Conservation (phyloP, 1,139 yeast genomes). For the Debaryomyces udenii region DNA sequence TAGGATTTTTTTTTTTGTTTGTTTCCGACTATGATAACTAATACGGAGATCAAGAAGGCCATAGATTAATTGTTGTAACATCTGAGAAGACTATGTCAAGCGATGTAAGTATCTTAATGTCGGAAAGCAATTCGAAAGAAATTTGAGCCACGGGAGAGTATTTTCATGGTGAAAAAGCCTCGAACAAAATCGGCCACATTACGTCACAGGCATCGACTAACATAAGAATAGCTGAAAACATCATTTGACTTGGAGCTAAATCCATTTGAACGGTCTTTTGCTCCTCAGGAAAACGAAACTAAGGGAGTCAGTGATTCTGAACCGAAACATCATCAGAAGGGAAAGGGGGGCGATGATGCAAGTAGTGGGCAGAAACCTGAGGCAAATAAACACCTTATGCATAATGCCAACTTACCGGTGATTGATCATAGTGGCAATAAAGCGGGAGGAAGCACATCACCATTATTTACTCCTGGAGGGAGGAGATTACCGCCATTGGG, state of each 20-base stretch:
- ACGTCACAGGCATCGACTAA: conserved; percentile 15
- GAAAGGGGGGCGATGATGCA: conserved; percentile 9
- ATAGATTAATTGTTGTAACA: conserved; percentile 1
- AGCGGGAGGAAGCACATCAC: conserved; percentile 54
- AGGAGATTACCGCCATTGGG: conserved; percentile 61
- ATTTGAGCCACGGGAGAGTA: no score
- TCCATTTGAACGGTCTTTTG: conserved; percentile 94
- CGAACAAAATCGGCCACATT: conserved; percentile 12
- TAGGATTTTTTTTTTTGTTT: not conserved
- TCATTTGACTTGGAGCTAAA: conserved; percentile 85
- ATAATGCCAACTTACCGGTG: conserved; percentile 36
- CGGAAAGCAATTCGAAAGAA: not conserved
- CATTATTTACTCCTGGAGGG: conserved; percentile 62
- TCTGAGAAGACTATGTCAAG: conserved; percentile 24
- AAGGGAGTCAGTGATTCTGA: conserved; percentile 11
- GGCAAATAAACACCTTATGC: conserved; percentile 37
- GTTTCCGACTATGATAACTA: conserved; percentile 1
- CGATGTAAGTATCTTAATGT: conserved; percentile 27
- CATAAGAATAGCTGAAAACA: conserved; percentile 37
- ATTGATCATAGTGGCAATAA: conserved; percentile 27
- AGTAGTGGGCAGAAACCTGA: conserved; percentile 4
- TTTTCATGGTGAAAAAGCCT: not conserved
- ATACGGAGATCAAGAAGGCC: not conserved
- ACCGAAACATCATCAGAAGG: conserved; percentile 12
- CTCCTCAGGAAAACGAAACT: conserved; percentile 46